Evolutionary conservation across 345 rosid species (phyloP).

Genomic region (Jatropha curcas): DNA sequence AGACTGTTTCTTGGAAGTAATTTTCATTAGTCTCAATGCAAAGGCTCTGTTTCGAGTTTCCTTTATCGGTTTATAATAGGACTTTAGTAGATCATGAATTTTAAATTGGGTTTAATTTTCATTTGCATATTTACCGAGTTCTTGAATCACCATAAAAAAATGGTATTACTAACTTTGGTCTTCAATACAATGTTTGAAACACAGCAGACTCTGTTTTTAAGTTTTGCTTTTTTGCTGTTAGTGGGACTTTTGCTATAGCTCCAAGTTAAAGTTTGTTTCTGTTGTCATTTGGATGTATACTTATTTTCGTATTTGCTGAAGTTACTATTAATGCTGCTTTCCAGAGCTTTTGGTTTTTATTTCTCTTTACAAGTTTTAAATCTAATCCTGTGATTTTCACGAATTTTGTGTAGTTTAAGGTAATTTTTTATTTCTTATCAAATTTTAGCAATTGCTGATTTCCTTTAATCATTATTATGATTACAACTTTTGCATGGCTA

Average conservation of each 20-base stretch:
- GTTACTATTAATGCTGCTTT: neutral
- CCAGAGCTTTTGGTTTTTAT: neutral
- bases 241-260: neutral
- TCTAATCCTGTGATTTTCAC: neutral
- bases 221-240: neutral
- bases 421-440: neutral
- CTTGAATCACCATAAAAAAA: neutral
- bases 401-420: neutral
- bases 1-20: constrained; percentile 3
- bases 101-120: neutral
- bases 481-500: neutral
- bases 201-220: neutral
- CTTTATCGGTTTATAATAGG: neutral
- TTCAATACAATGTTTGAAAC: neutral
- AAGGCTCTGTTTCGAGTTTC: constrained; percentile 8
- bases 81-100: neutral
- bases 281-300: neutral
- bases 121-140: neutral
- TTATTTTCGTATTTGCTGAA: neutral
- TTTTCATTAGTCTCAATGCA: neutral
- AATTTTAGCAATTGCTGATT: neutral
- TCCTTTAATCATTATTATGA: neutral
- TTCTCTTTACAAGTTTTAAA: neutral
- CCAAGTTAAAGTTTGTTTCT: neutral
- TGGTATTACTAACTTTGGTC: neutral